Conservation (phyloP, 2,329 filamentous ascomycete genomes). For the Penicillium sp. region DNA sequence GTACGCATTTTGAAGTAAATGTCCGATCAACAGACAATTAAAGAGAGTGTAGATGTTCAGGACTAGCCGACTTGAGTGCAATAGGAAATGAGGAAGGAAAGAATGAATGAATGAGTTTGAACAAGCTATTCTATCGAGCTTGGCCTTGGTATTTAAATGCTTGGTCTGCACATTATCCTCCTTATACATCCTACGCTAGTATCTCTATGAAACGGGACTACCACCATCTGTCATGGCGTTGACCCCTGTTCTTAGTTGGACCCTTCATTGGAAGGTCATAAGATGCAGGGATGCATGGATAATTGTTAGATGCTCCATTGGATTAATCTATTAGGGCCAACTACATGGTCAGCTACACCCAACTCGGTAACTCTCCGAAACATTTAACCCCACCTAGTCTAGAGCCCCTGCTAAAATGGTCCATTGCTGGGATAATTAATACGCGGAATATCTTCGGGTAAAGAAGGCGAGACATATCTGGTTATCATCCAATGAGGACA, state of each 20-base stretch:
- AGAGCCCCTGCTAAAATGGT: not conserved
- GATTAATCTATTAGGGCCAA: not conserved
- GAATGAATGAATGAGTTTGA: slow-evolving; percentile 3
- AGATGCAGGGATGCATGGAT: not conserved
- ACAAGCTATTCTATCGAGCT: slow-evolving; percentile 1
- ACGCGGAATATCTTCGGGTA: slow-evolving; percentile 3
- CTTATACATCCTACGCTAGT: not conserved
- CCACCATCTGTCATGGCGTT: not conserved
- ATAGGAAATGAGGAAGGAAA: not conserved
- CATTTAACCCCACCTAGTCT: not conserved
- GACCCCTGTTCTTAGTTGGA: not conserved
- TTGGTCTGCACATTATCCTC: not conserved
- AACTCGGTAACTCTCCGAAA: slow-evolving; percentile 4
- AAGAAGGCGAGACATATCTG: not conserved
- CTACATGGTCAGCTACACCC: not conserved
- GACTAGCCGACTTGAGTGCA: not conserved
- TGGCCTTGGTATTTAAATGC: slow-evolving; percentile 9
- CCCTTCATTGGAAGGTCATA: not conserved
- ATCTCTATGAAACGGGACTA: slow-evolving; percentile 1
- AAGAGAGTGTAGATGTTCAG: slow-evolving; percentile 10
- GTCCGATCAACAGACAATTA: slow-evolving; percentile 27
- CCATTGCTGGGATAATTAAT: not conserved
- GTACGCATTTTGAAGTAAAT: slow-evolving; percentile 23
- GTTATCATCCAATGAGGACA: not conserved
- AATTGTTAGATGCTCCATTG: not conserved